Conservation (phyloP, 441 rosid genomes). For the Pelargonium australe region DNA sequence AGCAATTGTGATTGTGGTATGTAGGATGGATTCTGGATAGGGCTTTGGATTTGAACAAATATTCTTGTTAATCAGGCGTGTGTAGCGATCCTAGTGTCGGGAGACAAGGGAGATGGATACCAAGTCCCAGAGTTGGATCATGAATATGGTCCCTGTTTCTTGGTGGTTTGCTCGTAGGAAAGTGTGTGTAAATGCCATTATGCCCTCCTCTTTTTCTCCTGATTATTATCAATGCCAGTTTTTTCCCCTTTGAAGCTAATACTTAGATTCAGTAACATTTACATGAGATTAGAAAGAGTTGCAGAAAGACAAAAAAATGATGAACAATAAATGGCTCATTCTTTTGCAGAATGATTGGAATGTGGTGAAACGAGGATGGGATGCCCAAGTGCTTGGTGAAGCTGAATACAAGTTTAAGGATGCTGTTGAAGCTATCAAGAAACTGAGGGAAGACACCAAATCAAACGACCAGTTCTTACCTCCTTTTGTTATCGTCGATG, state of each 20-base stretch:
- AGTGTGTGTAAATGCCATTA: not conserved
- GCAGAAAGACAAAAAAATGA: not conserved
- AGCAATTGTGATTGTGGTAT: not conserved
- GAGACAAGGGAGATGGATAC: not conserved
- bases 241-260: not conserved
- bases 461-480: constrained; percentile 87
- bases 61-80: not conserved
- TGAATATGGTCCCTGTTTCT: not conserved
- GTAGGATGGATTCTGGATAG: not conserved
- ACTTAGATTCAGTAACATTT: not conserved
- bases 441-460: constrained; percentile 52
- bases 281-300: not conserved
- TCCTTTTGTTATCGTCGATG: constrained; percentile 88
- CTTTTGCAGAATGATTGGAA: constrained; percentile 72
- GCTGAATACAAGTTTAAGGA: constrained; percentile 79
- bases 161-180: not conserved
- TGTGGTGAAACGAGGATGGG: constrained; percentile 96
- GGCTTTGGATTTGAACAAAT: not conserved
- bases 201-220: not conserved
- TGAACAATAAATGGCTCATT: not conserved
- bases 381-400: constrained; percentile 98
- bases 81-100: not conserved
- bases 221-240: not conserved
- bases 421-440: constrained; percentile 88
- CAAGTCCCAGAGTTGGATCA: not conserved